phyloP scores from a whole-genome alignment of 805 yeast species.

The Spathaspora hagerdaliae region DNA sequence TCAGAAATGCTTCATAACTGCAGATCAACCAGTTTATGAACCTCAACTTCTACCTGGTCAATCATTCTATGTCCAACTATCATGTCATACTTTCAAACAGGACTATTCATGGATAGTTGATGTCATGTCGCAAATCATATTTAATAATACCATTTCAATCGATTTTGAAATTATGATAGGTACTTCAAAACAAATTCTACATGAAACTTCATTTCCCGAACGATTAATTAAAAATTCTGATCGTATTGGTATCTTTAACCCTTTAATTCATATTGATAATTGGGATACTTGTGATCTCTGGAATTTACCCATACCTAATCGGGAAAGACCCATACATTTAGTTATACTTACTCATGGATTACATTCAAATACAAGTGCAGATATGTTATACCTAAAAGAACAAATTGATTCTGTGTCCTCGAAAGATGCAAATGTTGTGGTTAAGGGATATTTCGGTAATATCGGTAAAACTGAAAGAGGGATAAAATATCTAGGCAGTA shows the following conservation, averaged over 20 bases:
- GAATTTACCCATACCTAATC: constrained; percentile 54
- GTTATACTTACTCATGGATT: constrained; percentile 89
- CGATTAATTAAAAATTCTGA: constrained; percentile 18
- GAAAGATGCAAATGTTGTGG: constrained; percentile 58
- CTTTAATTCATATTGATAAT: constrained; percentile 44
- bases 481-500: constrained; percentile 72
- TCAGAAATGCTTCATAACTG: constrained; percentile 55
- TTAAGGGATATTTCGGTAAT: constrained; percentile 80
- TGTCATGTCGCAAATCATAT: constrained; percentile 73
- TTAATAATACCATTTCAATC: constrained; percentile 64
- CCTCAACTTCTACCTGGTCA: constrained; percentile 72
- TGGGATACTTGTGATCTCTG: constrained; percentile 69
- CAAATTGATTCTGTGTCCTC: constrained; percentile 50
- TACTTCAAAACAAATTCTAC: constrained; percentile 35
- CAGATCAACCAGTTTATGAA: constrained; percentile 74
- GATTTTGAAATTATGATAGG: constrained; percentile 61
- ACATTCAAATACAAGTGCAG: constrained; percentile 86
- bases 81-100: constrained; percentile 58
- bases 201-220: constrained; percentile 23
- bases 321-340: constrained; percentile 65
- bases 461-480: constrained; percentile 89
- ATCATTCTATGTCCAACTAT: constrained; percentile 52
- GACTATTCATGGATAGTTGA: constrained; percentile 76
- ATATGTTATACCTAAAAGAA: constrained; percentile 84
- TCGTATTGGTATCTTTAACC: constrained; percentile 24